These are phyloP conservation scores for Stenogyne calaminthoides DNA, from an alignment of 305 asterid species.

Conservation along the genomic window DNA sequence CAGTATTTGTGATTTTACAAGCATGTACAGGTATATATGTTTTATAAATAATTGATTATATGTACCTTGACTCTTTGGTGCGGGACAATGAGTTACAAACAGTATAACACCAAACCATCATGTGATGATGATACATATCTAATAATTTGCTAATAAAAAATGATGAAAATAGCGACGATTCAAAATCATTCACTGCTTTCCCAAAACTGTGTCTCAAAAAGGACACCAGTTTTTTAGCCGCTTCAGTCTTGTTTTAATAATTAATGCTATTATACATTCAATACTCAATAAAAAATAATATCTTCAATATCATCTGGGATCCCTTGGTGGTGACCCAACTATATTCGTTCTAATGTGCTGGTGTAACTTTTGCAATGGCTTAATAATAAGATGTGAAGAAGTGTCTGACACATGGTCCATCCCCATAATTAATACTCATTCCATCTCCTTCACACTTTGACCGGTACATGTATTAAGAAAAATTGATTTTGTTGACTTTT, in stretches of 20 bases:
- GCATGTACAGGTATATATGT: neutral
- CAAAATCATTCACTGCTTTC: constrained; percentile 13
- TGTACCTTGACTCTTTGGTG: neutral
- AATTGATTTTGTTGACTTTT: too few species aligned
- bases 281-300: neutral
- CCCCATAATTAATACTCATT: too few species aligned
- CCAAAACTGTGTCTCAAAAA: too few species aligned
- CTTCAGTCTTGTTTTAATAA: too few species aligned
- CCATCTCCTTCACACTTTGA: too few species aligned
- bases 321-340: neutral
- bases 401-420: too few species aligned
- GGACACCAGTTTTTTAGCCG: too few species aligned
- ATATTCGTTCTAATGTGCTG: neutral
- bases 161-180: neutral
- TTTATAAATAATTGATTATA: neutral
- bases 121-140: neutral
- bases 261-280: neutral
- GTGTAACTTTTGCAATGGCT: neutral
- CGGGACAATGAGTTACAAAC: neutral
- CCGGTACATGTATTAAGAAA: too few species aligned
- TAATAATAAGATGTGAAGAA: neutral
- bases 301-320: constrained; percentile 10
- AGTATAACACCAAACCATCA: neutral
- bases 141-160: constrained; percentile 1
- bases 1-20: too few species aligned